phyloP scores from a whole-genome alignment of 23 red algal genomes.

The Gracilariopsis chorda region DNA sequence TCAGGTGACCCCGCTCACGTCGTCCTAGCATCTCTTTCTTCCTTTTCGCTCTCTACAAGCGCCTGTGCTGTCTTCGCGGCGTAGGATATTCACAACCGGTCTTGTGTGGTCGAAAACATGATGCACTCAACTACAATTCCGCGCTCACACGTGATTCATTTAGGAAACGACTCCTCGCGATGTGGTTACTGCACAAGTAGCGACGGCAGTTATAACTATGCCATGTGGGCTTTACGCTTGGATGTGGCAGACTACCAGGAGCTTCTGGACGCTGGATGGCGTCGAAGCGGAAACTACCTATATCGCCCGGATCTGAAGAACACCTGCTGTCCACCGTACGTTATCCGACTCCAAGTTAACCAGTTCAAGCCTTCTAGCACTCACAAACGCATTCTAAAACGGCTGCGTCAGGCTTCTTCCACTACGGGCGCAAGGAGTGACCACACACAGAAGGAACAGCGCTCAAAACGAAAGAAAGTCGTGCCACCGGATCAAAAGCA shows the following conservation, averaged over 20 bases:
- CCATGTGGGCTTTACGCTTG: slow-evolving; percentile 66
- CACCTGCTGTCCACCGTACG: slow-evolving; percentile 87
- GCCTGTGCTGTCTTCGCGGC: too few species aligned
- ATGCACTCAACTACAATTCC: slow-evolving; percentile 6
- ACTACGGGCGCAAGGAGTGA: neutral
- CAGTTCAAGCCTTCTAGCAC: slow-evolving; percentile 26
- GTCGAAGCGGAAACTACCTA: slow-evolving; percentile 83
- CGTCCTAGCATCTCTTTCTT: too few species aligned
- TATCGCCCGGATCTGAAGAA: slow-evolving; percentile 70
- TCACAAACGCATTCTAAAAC: slow-evolving; percentile 52
- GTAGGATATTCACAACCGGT: too few species aligned
- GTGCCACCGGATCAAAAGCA: neutral
- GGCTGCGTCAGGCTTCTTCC: slow-evolving; percentile 9
- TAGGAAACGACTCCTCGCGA: slow-evolving; percentile 25
- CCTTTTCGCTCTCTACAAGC: too few species aligned
- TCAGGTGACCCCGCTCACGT: too few species aligned
- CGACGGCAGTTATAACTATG: slow-evolving; percentile 24
- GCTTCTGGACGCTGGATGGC: slow-evolving; percentile 78
- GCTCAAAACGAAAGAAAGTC: neutral
- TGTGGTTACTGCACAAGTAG: slow-evolving; percentile 41
- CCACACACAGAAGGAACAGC: too few species aligned
- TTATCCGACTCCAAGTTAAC: slow-evolving; percentile 66
- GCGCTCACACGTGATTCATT: slow-evolving; percentile 5
- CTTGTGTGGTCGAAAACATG: too few species aligned
- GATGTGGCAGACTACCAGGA: slow-evolving; percentile 73